Conservation (phyloP, 805 yeast genomes). For the Pichia deserticola region DNA sequence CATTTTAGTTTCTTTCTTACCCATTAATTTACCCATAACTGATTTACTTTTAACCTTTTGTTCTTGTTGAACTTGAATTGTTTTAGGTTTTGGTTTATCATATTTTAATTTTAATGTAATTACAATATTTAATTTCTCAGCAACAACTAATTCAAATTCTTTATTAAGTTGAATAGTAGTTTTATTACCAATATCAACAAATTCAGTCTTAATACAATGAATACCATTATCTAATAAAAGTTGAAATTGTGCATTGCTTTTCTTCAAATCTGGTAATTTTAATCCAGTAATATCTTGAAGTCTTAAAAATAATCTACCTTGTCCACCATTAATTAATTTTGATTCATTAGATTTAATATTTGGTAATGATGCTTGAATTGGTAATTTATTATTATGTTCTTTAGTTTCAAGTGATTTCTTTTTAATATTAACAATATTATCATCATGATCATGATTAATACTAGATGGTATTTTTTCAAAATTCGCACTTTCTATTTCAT, state of each 20-base stretch:
- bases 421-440: too few species aligned
- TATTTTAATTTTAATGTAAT: constrained; percentile 67
- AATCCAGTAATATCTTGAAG: constrained; percentile 40
- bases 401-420: too few species aligned
- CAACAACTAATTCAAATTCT: constrained; percentile 73
- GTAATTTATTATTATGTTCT: not conserved
- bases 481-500: not conserved
- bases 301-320: constrained; percentile 48
- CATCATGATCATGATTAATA: not conserved
- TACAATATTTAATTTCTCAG: constrained; percentile 52
- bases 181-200: constrained; percentile 27
- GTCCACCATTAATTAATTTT: constrained; percentile 23
- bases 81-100: constrained; percentile 39
- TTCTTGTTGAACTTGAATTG: constrained; percentile 52
- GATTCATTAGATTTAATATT: not conserved
- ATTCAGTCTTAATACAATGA: constrained; percentile 60
- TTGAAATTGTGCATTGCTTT: constrained; percentile 42
- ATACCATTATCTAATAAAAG: constrained; percentile 71
- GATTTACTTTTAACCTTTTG: constrained; percentile 28
- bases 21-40: constrained; percentile 25
- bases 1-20: constrained; percentile 36
- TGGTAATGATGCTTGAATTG: not conserved
- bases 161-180: constrained; percentile 41
- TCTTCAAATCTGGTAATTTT: constrained; percentile 38
- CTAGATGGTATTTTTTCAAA: constrained; percentile 1